These are phyloP conservation scores for Talaromyces trachyspermus DNA, from an alignment of 495 filamentous ascomycete genomes.

Conservation along the genomic window DNA sequence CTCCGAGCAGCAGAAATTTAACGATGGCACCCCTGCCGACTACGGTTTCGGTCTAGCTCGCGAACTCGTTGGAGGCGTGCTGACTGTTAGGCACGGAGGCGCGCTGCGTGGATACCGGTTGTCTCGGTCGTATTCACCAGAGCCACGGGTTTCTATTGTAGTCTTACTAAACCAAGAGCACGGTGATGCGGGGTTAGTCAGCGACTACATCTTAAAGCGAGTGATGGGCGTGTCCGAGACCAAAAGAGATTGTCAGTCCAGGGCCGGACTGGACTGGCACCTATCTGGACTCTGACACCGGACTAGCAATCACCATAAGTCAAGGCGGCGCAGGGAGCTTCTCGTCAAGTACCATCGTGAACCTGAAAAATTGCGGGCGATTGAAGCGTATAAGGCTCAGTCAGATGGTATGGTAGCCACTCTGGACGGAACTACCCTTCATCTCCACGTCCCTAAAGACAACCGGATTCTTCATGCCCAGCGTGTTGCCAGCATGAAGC, in stretches of 20 bases:
- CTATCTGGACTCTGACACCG: slow-evolving; percentile 23
- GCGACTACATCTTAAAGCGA: slow-evolving; percentile 13
- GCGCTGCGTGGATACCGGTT: slow-evolving; percentile 28
- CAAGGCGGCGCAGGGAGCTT: slow-evolving; percentile 15
- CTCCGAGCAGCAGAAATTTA: slow-evolving; percentile 12
- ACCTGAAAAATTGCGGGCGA: neutral
- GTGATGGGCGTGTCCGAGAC: slow-evolving; percentile 12
- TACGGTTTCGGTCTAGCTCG: slow-evolving; percentile 23
- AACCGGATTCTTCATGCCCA: slow-evolving; percentile 19
- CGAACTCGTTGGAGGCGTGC: slow-evolving; percentile 9
- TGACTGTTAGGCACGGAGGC: slow-evolving; percentile 23
- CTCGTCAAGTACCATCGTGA: slow-evolving; percentile 13
- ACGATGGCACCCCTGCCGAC: slow-evolving; percentile 15
- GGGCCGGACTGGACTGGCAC: slow-evolving; percentile 15
- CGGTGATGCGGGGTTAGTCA: slow-evolving; percentile 10
- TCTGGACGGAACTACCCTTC: slow-evolving; percentile 15
- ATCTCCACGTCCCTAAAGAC: slow-evolving; percentile 18
- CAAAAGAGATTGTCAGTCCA: neutral
- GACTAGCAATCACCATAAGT: slow-evolving; percentile 14
- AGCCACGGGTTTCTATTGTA: slow-evolving; percentile 21
- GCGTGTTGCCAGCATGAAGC: slow-evolving; percentile 13
- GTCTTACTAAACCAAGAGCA: slow-evolving; percentile 23
- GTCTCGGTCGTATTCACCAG: slow-evolving; percentile 19
- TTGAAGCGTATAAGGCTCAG: slow-evolving; percentile 6
- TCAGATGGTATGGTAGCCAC: slow-evolving; percentile 10